Base-by-base conservation (phyloP, 345 rosid species). In the Eucalyptus virginea region DNA sequence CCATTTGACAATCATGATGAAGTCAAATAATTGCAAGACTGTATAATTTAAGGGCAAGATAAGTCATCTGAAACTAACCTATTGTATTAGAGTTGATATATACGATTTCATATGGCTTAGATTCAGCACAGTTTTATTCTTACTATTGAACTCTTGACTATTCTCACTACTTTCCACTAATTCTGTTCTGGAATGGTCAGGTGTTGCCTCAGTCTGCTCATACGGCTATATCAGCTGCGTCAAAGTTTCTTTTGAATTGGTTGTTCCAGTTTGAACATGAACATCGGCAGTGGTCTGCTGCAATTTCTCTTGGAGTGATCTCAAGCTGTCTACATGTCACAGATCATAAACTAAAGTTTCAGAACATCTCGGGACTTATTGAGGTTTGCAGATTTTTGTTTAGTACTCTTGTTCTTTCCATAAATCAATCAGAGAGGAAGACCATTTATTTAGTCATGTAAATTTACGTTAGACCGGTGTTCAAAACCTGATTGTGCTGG, bases 241-340 rank as follows among this genome's bases (percentile, higher is more conserved):
- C 98, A 45, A 96, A 94, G 92, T 98, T 95, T 94, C 94, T 98
- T 44, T 81, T 96, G 91, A 93, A 92, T 88, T 96, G 98, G 99
- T 89, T 98, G 91, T 94, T 93, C 93, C 95, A 96, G 94, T 93
- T 94, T 92, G 96, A 96, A 87, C 99, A 96, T 91, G 99, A 98
- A 90, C 94, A 96, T 90, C 96, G 98, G 91, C 99, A 98, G 89
- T 98, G 99, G 99, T 93, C 99, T 54, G 98, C 99, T 89, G 97
- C 96, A 89, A 92, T 98, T 89, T 95, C 99, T 92, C 97, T 98
- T 93, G 99, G 99, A 91, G 92, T 96, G 92, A 93, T 96, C 88
- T 93, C 98, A 45, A 94, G 94, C 67, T 93, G 97, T 90, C 90
- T 96, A 49, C 98, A 98, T 88, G 95, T 94, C 80, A 98, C 99